These are phyloP conservation scores for Sordariomycetes sp. DNA, from an alignment of 2,329 filamentous ascomycete species.

Conservation along the genomic window DNA sequence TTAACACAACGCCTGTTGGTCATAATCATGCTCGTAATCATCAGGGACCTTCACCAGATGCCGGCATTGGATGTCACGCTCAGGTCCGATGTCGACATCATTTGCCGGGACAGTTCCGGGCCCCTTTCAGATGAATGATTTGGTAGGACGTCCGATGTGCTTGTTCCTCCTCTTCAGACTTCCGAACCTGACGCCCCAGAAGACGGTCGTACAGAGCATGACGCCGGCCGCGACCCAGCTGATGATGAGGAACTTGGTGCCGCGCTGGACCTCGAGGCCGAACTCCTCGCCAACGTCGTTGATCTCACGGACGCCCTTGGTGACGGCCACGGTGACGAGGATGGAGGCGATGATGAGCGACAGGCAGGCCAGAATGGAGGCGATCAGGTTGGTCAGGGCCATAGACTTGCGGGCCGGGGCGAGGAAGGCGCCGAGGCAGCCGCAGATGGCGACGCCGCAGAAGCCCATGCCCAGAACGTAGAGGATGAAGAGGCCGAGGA, in stretches of 20 bases:
- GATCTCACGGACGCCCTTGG: slow-evolving; percentile 30
- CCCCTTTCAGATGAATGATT: too few relatives aligned
- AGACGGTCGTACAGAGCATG: slow-evolving; percentile 28
- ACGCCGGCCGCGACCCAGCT: slow-evolving; percentile 37
- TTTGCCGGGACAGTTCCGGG: too few relatives aligned
- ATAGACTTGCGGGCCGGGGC: slow-evolving; percentile 13
- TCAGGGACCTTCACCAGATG: too few relatives aligned
- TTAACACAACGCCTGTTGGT: too few relatives aligned
- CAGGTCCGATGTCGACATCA: too few relatives aligned
- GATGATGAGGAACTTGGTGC: slow-evolving; percentile 33
- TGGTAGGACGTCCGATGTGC: too few relatives aligned
- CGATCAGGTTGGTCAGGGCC: slow-evolving; percentile 21
- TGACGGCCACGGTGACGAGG: slow-evolving; percentile 28
- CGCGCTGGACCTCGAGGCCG: slow-evolving; percentile 32
- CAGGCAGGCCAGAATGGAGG: slow-evolving; percentile 25
- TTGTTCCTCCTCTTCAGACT: too few relatives aligned
- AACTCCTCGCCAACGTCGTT: slow-evolving; percentile 31
- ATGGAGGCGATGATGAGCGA: slow-evolving; percentile 31
- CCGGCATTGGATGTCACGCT: too few relatives aligned
- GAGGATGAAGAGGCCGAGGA: slow-evolving; percentile 38
- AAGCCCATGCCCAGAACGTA: slow-evolving; percentile 34
- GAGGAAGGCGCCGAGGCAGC: slow-evolving; percentile 24
- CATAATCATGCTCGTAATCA: too few relatives aligned
- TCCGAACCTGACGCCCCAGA: slow-evolving; percentile 30
- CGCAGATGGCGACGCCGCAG: slow-evolving; percentile 32